Evolutionary conservation across 2,329 filamentous ascomycete genomes (phyloP).

Genomic region (Diaporthe sp.): DNA sequence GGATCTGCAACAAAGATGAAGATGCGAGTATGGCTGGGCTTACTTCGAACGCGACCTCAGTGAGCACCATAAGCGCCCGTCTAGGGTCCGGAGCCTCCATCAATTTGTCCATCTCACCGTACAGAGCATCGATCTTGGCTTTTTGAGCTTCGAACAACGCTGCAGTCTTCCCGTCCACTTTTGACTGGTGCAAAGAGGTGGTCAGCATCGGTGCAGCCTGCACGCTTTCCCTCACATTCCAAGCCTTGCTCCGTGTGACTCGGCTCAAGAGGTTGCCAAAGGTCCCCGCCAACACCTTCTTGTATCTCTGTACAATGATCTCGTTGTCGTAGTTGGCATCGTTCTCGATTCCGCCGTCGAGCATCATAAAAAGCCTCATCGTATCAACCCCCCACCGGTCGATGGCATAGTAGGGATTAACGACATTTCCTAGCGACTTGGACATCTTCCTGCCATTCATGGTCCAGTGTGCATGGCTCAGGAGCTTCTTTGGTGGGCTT

Average conservation of each 20-base stretch:
- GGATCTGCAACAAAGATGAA: background rate
- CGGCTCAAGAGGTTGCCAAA: constrained; percentile 86
- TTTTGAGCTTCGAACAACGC: constrained; percentile 31
- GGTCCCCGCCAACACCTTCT: constrained; percentile 81
- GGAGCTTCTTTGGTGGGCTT: constrained; percentile 81
- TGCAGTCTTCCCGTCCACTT: background rate
- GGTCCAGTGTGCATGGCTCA: constrained; percentile 97
- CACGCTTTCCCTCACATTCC: constrained; percentile 76
- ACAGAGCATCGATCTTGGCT: background rate
- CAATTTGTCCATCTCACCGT: constrained; percentile 8
- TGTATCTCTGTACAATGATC: constrained; percentile 81
- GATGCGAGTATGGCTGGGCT: constrained; percentile 40
- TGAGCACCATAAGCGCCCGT: constrained; percentile 56
- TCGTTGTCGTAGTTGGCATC: constrained; percentile 90
- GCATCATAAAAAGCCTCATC: constrained; percentile 89
- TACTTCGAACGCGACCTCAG: constrained; percentile 73
- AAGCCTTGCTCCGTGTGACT: constrained; percentile 76
- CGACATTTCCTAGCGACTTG: constrained; percentile 94
- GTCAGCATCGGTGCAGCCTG: constrained; percentile 45
- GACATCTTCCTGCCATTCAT: constrained; percentile 95
- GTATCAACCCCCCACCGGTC: constrained; percentile 89
- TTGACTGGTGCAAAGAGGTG: background rate
- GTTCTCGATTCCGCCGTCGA: constrained; percentile 80
- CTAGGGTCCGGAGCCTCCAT: constrained; percentile 39
- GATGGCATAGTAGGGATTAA: constrained; percentile 93